Evolutionary conservation across 2,329 filamentous ascomycete genomes (phyloP), one percentile per base, ranked within the genome.

Genomic region (Claviceps capensis): DNA sequence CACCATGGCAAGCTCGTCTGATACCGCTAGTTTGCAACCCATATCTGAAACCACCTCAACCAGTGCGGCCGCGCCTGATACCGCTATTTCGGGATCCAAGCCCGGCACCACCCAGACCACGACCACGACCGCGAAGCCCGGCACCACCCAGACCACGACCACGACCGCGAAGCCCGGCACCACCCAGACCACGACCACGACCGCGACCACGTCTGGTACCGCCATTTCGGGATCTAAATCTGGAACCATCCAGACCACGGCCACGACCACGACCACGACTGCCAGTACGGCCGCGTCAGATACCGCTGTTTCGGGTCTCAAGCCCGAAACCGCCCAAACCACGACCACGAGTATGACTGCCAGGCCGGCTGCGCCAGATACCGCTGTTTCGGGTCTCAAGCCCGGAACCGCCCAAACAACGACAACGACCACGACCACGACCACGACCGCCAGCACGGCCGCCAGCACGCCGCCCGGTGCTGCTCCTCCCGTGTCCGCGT

Each of bases 11-110:
- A 9, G 26, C 26, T 30, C 8, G 26, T 30, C 26, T 38, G 63
- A 66, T 58, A 71, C 71, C 52, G 62, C 67, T 52, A 59, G 69
- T 54, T 58, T 67, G 55, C 63, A 67, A 58, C 57, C 65, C 48
- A 59, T 59, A 52, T 66, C 69, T 41, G 67, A 64, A 57, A 61
- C 66, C 50, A 70, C 70, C 8, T 4, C 26, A 30, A 30, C 62
- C 53, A 63, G 62, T 56, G 61, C 66, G 30, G 53, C 58, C 53
- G 59, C 59, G 46, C 62, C 70, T 38, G 63, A 66, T 58, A 71
- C 71, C 52, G 62, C 67, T 52, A 59, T 70, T 54, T 58, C 67
- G 55, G 63, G 66, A 58, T 57, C 65, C 47, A 59, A 59, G 52
- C 66, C 69, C 41, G 68, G 64, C 57, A 61, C 66, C 50, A 70